Conservation (phyloP, 2,329 filamentous ascomycete species). For the Exserohilum turcica region DNA sequence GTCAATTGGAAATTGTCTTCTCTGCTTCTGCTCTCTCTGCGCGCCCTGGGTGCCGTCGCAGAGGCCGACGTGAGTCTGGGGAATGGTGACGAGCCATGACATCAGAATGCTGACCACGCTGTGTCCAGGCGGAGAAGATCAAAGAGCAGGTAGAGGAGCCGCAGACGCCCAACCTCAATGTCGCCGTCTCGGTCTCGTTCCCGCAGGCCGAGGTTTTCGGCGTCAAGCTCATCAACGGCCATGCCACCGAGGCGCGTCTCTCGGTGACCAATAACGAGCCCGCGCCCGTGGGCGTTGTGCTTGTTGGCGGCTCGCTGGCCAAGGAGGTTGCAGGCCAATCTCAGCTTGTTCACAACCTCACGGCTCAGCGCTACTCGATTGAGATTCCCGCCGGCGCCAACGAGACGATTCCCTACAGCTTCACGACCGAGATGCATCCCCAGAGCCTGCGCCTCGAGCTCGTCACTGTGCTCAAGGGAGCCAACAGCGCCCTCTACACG, state of each 20-base stretch:
- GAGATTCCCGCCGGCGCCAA: conserved; percentile 76
- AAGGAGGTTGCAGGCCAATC: conserved; percentile 61
- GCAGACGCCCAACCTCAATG: conserved; percentile 64
- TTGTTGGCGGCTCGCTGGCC: conserved; percentile 76
- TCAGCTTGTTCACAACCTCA: conserved; percentile 81
- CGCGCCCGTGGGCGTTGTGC: conserved; percentile 72
- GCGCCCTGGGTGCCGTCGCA: conserved; percentile 68
- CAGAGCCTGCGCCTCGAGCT: conserved; percentile 84
- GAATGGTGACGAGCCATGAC: conserved; percentile 38
- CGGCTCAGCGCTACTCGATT: conserved; percentile 73
- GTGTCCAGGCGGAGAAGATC: conserved; percentile 41
- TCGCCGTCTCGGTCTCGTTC: conserved; percentile 63
- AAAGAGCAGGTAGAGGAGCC: conserved; percentile 63
- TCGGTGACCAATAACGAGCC: conserved; percentile 85
- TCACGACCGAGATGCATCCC: conserved; percentile 89
- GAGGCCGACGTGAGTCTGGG: conserved; percentile 62
- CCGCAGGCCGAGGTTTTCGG: conserved; percentile 81
- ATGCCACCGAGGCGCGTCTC: conserved; percentile 79
- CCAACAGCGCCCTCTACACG: conserved; percentile 72
- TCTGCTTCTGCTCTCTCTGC: conserved; percentile 72
- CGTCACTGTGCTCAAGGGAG: conserved; percentile 72
- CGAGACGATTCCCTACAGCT: conserved; percentile 78
- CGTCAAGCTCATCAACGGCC: conserved; percentile 93
- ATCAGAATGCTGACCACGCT: conserved; percentile 36
- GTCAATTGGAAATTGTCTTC: conserved; percentile 73